Evolutionary conservation across 768 basidiomycete species (phyloP), one percentile per base, ranked within the genome.

Genomic region (Mycena alexandri): DNA sequence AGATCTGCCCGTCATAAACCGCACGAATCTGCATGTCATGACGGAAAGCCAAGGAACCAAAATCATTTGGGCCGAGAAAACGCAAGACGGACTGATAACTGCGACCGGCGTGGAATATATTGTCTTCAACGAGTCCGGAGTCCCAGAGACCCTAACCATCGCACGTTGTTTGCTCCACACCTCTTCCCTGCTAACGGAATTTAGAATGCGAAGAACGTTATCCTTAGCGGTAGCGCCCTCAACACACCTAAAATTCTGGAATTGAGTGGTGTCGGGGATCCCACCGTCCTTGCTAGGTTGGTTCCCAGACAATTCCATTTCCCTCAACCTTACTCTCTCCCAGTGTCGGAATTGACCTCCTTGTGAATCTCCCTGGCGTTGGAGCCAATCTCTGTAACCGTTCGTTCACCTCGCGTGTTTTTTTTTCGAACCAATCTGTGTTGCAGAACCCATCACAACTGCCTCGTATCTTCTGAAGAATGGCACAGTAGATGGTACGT

Each of bases 51-150:
- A 59, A 21, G 67, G 53, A 8, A 51, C 55, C 14, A 68, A 59
- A 53, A 68, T 68, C 29, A n/a, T 68, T 12, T 68, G 67, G 67
- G 41, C 61, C 4, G 11, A 50, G 16, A 57, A 53, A 19, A 59
- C 41, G 3, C 21, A 14, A 4, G 43, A 36, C 14, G 65, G 55
- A 6, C 43, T 64, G 16, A 25, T 42, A 14, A 58, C 55, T 6
- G 67, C 67, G 17, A 64, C 54, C 21, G 67, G 67, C 50, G 67
- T 68, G n/a, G 67, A 63, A 63, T 68, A 68, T 19, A 13, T 68
- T 12, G 19, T n/a, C 17, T 33, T 53, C 48, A 29, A 64, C 21
- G 41, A 10, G 7, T 51, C 67, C 12, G 61, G 61, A 2, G 24
- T 46, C 22, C 54, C 56, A 17, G 21, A 59, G 22, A 65, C 64